phyloP scores from a whole-genome alignment of 148 eudicot species.

The Silene uniflora region DNA sequence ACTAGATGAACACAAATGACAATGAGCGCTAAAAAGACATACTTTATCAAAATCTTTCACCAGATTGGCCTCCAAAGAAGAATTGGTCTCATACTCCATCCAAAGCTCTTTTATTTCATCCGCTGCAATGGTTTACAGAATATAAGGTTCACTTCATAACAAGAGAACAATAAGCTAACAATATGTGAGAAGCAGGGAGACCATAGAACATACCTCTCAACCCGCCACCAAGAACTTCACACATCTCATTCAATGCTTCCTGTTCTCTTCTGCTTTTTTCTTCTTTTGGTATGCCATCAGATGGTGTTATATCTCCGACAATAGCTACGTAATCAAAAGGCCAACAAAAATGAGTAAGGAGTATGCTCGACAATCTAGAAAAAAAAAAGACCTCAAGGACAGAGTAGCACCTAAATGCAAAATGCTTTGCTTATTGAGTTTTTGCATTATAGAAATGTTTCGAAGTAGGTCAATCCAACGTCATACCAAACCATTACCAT shows the following conservation, averaged over 20 bases:
- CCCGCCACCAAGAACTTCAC: slow-evolving; percentile 92
- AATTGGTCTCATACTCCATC: slow-evolving; percentile 85
- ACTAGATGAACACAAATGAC: too few relatives aligned
- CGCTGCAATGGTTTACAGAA: slow-evolving; percentile 45
- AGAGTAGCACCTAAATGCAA: neutral
- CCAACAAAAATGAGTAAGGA: slow-evolving; percentile 11
- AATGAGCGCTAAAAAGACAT: slow-evolving; percentile 15
- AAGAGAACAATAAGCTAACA: neutral
- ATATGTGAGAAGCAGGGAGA: slow-evolving; percentile 1
- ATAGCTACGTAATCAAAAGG: slow-evolving; percentile 54
- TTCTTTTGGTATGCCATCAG: slow-evolving; percentile 86
- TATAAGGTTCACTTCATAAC: slow-evolving; percentile 12
- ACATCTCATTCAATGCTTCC: slow-evolving; percentile 87
- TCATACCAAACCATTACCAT: too few relatives aligned
- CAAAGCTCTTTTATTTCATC: slow-evolving; percentile 95
- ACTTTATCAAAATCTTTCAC: slow-evolving; percentile 99
- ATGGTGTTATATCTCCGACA: slow-evolving; percentile 97
- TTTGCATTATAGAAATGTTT: neutral
- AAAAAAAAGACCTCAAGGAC: neutral
- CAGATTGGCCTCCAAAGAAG: slow-evolving; percentile 89
- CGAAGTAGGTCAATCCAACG: neutral
- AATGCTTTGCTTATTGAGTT: neutral
- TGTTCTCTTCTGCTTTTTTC: slow-evolving; percentile 90
- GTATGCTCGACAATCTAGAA: slow-evolving; percentile 5
- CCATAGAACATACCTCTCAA: slow-evolving; percentile 59